Base-by-base conservation (phyloP, 148 eudicot species). In the Pharnaceum exiguum region DNA sequence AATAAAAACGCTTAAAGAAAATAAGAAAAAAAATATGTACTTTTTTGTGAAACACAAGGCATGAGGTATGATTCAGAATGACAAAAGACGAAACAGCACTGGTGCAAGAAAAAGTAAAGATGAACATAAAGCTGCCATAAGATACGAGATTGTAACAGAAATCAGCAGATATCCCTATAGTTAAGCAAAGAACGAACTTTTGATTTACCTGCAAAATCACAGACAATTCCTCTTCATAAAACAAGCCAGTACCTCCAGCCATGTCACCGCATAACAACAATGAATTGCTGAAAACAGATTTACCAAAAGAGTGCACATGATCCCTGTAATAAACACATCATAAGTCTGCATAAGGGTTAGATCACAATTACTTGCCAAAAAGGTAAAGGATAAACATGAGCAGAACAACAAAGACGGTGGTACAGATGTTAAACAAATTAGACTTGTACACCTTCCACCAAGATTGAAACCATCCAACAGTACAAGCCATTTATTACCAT, bases 171-270 rank as follows among this genome's bases (percentile, higher is more conserved):
- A 40, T 59, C 25, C 39, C 46, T 29, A 51, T 21, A 10, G 19
- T 28, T 44, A 49, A 18, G 37, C 10, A 45, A 19, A 19, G 12
- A 40, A 51, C n/a, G 57, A 28, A 16, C n/a, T n/a, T n/a, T n/a
- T 46, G 38, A 37, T 46, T 31, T 67, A 93, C 99, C 99, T 83
- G 82, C 35, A 62, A 42, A 57, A 83, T 68, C 55, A 76, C 60
- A 71, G 72, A 75, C 60, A 83, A 46, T 62, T 89, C 96, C 71
- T 89, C 91, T 76, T 82, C 60, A 77, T 63, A 83, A 43, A 93
- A 51, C 23, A 65, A 62, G 66, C 66, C 71, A 67, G 77, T 32
- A 33, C 81, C 59, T 30, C 83, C 95, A 19, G 68, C 38, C 63
- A 79, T 59, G 65, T 67, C 70, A 66, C 78, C 74, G 46, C 60